A percentile compares a stretch with the other conserved stretches of the same genome.
These are phyloP conservation scores for Kurtzmaniella quercitrusa DNA, from an alignment of 1,139 yeast genomes.

Conservation along the genomic window DNA sequence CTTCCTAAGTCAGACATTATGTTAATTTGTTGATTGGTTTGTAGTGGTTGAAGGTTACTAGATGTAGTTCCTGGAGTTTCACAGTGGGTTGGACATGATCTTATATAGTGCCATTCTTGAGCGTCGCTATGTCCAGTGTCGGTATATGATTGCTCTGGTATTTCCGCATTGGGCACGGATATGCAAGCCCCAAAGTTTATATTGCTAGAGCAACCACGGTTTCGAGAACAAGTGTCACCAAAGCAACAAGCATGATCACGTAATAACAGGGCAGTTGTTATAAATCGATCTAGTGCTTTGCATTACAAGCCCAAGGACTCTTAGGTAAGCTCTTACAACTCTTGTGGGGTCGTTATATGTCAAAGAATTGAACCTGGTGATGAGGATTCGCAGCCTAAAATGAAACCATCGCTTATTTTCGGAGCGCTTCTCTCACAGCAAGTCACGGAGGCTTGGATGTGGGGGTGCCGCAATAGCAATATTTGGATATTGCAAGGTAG, in stretches of 20 bases:
- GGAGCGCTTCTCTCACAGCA: neutral
- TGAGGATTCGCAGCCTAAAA: neutral
- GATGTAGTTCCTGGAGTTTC: neutral
- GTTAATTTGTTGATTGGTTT: neutral
- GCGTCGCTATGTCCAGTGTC: neutral
- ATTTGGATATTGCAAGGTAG: neutral
- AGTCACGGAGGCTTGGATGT: neutral
- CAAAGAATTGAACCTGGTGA: neutral
- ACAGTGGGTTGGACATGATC: neutral
- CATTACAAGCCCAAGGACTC: neutral
- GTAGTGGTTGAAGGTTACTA: neutral
- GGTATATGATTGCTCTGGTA: neutral
- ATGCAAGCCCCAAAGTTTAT: neutral
- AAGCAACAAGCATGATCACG: neutral
- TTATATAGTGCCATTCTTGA: neutral
- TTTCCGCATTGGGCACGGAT: neutral
- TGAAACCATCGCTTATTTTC: too few relatives aligned
- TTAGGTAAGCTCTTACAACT: neutral
- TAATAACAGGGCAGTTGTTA: neutral
- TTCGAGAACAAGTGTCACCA: neutral
- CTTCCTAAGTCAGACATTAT: constrained; percentile 74
- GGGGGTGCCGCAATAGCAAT: neutral
- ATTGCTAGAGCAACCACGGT: neutral
- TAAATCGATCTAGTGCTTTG: neutral
- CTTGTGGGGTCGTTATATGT: neutral